phyloP scores from a whole-genome alignment of 139 green algal species.

The Micractinium sp. region DNA sequence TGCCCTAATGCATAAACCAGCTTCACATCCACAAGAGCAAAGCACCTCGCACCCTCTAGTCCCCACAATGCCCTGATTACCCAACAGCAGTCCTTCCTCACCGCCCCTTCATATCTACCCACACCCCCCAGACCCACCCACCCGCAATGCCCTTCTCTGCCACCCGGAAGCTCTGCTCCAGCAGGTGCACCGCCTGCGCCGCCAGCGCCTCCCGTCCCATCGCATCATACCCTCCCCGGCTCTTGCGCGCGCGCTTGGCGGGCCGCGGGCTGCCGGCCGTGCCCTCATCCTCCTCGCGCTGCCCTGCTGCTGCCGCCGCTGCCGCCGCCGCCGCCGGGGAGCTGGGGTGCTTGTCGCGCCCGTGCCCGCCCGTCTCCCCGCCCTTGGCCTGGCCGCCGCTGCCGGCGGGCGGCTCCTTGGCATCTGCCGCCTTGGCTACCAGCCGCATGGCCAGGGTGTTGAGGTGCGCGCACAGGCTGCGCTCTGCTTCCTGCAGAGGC shows the following conservation, averaged over 20 bases:
- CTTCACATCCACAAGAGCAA: no score
- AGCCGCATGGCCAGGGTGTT: slow-evolving; percentile 64
- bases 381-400: background rate
- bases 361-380: background rate
- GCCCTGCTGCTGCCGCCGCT: background rate
- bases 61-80: no score
- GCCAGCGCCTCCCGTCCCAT: background rate
- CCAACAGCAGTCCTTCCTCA: no score
- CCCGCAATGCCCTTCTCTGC: slow-evolving; percentile 58
- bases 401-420: background rate
- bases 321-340: background rate
- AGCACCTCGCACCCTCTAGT: no score
- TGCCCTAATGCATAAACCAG: no score
- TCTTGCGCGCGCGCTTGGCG: slow-evolving; percentile 19
- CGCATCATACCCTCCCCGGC: slow-evolving; percentile 16
- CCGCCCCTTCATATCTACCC: no score
- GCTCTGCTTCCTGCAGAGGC: slow-evolving; percentile 63
- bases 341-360: background rate
- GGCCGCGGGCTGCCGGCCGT: slow-evolving; percentile 4
- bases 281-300: background rate
- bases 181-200: slow-evolving; percentile 41
- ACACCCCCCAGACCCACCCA: background rate
- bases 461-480: slow-evolving; percentile 67
- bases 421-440: slow-evolving; percentile 5
- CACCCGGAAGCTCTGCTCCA: slow-evolving; percentile 32